Evolutionary conservation across 2,329 filamentous ascomycete species (phyloP), one percentile per base, ranked within the genome.

Genomic region (Falciphora oryzae): DNA sequence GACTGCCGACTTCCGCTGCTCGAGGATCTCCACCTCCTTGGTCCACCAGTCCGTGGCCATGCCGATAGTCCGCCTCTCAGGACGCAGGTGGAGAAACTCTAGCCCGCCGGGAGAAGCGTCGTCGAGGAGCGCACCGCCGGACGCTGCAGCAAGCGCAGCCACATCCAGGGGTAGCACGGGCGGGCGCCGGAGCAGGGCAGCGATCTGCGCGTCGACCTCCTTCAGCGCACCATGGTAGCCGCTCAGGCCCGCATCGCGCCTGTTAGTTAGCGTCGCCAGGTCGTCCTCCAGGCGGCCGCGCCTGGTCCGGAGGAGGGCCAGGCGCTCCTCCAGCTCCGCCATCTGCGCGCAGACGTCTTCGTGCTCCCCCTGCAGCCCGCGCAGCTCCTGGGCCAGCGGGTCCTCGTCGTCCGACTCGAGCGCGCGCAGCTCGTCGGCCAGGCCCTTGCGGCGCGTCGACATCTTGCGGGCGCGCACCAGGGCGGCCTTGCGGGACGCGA

Each of bases 31-130:
- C 1, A 88, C 78, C 68, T 93, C 89, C 7, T 83, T 81, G 64
- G 85, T 81, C 86, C 89, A 93, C 81, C 89, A 90, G 18, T 87
- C 82, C 66, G 81, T 85, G 0, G 89, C 90, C 87, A 93, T 88
- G 18, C 85, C 85, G 1, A 88, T 73, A 0, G 89, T 93, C 60
- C 90, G 80, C 25, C 89, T 81, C 69, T 89, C 85, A 0, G 86
- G 82, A 0, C 86, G 83, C 10, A 92, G 77, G 2, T 80, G 78
- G 50, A 88, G 72, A 64, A 91, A 91, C 50, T 85, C 83, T 4
- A 75, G 65, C 0, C 83, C 83, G 1, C 75, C 77, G 0, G 76
- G 70, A 1, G 77, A 76, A 16, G 66, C 68, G 1, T 68, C 66
- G 6, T 71, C 70, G 67, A 2, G 66, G 28, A 69, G 67, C 1